Evolutionary conservation across 1,284 basidiomycete species (phyloP), one percentile per base, ranked within the genome.

Genomic region (Puccinia triticina): DNA sequence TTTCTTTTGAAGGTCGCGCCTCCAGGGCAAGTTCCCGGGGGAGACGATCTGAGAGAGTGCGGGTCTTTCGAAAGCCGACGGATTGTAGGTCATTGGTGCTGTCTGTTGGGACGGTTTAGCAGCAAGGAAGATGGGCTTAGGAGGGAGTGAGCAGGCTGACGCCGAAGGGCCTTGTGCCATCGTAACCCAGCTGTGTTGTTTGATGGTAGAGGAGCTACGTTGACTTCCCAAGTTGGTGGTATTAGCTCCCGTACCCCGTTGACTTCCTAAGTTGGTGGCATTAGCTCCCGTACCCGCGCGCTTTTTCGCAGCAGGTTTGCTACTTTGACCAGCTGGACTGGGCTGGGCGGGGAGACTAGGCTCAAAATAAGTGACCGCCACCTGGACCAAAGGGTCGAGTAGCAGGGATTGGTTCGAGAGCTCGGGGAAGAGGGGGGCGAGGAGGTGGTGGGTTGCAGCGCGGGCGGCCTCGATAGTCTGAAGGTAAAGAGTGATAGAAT

Each of bases 391-490:
- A 26, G 29, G 16, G 26, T 55, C 34, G 23, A 34, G 32, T 1
- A 26, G 18, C 18, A 73, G 48, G 7, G 71, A 29, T 55, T 34
- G 32, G 10, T 73, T 1, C 4, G 18, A 4, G 53, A 72, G 69
- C 12, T 16, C 48, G 23, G 48, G 46, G 71, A 73, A 73, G 14
- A 55, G 26, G 21, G 4, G 2, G 21, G 14, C 2, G 71, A 73
- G 55, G 37, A 73, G 71, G 2, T 53, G 5, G 34, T 73, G 71
- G 48, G 71, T 73, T 11, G 71, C 71, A 7, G 23, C 18, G 10
- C 71, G 12, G 18, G 71, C 71, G n/a, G 71, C 71, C 34, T 73
- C 71, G 48, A 73, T 34, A 16, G 71, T 73, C 26, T 73, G 71
- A 2, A 73, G 29, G 48, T 55, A 73, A 14, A 48, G 53, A 8